Percentiles rank a stretch among this genome's conserved stretches.
phyloP scores from a whole-genome alignment of 1,139 yeast species.

The Taiozyma onychis region DNA sequence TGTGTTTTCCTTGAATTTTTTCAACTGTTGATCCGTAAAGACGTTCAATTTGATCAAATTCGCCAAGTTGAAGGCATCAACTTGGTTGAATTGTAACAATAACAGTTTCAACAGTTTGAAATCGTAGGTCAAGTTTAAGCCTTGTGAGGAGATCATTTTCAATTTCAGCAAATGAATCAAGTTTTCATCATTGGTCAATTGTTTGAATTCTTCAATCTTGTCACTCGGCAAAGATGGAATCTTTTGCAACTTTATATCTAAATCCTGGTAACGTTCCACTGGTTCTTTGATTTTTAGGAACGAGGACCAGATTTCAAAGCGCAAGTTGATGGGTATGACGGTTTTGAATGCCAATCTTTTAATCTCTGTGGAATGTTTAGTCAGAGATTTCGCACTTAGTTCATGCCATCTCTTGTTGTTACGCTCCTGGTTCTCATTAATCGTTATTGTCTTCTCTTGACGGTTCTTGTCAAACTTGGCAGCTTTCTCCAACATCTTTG shows the following conservation, averaged over 20 bases:
- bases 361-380: conserved; percentile 34
- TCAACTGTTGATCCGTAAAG: conserved; percentile 23
- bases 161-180: conserved; percentile 22
- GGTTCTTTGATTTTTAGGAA: conserved; percentile 23
- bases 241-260: conserved; percentile 13
- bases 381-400: conserved; percentile 34
- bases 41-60: conserved; percentile 25
- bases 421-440: conserved; percentile 26
- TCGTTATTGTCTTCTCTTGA: conserved; percentile 28
- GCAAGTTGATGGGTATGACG: conserved; percentile 28
- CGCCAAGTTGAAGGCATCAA: conserved; percentile 21
- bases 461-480: conserved; percentile 39
- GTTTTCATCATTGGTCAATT: conserved; percentile 24
- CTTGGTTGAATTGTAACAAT: conserved; percentile 18
- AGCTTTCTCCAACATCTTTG: conserved; percentile 43
- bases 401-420: conserved; percentile 33
- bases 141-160: conserved; percentile 21
- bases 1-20: conserved; percentile 25
- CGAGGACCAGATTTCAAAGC: conserved; percentile 29
- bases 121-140: conserved; percentile 20
- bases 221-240: conserved; percentile 16
- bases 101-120: conserved; percentile 19
- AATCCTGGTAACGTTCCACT: conserved; percentile 24
- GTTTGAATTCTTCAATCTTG: conserved; percentile 22
- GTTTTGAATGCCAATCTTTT: conserved; percentile 38